A percentile compares a stretch with the other conserved stretches of the same genome.
Conservation (phyloP, 2,329 filamentous ascomycete species). For the Lecanoromycetidae sp. region DNA sequence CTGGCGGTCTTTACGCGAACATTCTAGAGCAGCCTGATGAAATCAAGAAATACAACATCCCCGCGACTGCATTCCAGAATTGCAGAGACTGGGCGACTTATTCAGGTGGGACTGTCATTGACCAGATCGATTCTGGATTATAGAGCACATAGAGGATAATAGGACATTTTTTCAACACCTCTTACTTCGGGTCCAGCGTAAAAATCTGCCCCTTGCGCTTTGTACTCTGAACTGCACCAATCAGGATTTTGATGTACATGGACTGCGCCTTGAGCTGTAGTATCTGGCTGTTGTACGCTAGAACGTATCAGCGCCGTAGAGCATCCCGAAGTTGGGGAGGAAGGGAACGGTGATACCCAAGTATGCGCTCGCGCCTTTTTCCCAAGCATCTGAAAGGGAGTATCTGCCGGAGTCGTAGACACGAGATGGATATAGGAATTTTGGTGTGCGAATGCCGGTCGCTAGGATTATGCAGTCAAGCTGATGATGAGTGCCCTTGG, state of each 20-base stretch:
- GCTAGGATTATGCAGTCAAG: slow-evolving; percentile 33
- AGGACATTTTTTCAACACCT: too few relatives aligned
- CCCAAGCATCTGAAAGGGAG: background rate
- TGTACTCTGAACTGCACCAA: slow-evolving; percentile 38
- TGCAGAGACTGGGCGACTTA: slow-evolving; percentile 18
- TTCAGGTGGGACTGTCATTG: slow-evolving; percentile 12
- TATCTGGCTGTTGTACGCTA: slow-evolving; percentile 20
- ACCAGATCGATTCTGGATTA: slow-evolving; percentile 21
- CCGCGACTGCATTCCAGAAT: slow-evolving; percentile 11
- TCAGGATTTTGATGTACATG: slow-evolving; percentile 41
- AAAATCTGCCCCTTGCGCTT: slow-evolving; percentile 26
- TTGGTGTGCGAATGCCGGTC: slow-evolving; percentile 34
- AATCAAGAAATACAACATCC: slow-evolving; percentile 21
- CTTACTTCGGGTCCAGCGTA: slow-evolving; percentile 14
- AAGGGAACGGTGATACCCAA: slow-evolving; percentile 18
- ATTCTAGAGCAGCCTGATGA: slow-evolving; percentile 29
- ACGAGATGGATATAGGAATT: slow-evolving; percentile 4
- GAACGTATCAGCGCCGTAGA: slow-evolving; percentile 23
- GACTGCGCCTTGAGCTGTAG: slow-evolving; percentile 47
- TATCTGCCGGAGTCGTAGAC: background rate
- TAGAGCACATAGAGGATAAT: too few relatives aligned
- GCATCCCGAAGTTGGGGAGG: slow-evolving; percentile 22
- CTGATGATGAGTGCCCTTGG: slow-evolving; percentile 26
- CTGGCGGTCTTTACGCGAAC: slow-evolving; percentile 29
- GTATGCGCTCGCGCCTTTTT: background rate